phyloP scores from a whole-genome alignment of 2,329 filamentous ascomycete species.

The Colletotrichum destructivum region DNA sequence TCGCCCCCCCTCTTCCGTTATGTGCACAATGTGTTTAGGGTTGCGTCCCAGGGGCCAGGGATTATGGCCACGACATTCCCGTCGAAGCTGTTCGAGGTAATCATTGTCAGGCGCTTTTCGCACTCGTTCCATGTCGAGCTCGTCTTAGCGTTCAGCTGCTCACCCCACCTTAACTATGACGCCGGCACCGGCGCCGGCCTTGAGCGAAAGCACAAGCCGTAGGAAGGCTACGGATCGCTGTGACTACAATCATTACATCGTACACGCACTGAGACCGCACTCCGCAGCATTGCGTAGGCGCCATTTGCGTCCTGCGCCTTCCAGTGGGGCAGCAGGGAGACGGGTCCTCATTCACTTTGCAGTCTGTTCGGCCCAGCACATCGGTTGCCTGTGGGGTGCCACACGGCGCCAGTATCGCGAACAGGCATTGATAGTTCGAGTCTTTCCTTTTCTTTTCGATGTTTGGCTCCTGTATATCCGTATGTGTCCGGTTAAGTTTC shows the following conservation, averaged over 20 bases:
- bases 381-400: background rate
- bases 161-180: constrained; percentile 16
- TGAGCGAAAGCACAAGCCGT: constrained; percentile 1
- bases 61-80: background rate
- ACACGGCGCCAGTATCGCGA: constrained; percentile 8
- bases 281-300: background rate
- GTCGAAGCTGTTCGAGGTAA: background rate
- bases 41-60: background rate
- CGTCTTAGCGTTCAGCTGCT: constrained; percentile 17
- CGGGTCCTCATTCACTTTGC: constrained; percentile 4
- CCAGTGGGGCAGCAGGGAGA: background rate
- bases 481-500: background rate
- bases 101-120: constrained; percentile 1
- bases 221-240: background rate
- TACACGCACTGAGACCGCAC: background rate
- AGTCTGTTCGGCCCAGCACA: constrained; percentile 9
- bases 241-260: too few relatives aligned
- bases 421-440: background rate
- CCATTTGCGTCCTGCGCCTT: background rate
- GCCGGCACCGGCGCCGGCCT: constrained; percentile 14
- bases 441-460: constrained; percentile 1
- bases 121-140: background rate
- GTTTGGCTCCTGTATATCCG: background rate
- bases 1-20: background rate
- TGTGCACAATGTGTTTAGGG: background rate